phyloP scores from a whole-genome alignment of 768 basidiomycete genomes.

The Cubamyces lactineus region DNA sequence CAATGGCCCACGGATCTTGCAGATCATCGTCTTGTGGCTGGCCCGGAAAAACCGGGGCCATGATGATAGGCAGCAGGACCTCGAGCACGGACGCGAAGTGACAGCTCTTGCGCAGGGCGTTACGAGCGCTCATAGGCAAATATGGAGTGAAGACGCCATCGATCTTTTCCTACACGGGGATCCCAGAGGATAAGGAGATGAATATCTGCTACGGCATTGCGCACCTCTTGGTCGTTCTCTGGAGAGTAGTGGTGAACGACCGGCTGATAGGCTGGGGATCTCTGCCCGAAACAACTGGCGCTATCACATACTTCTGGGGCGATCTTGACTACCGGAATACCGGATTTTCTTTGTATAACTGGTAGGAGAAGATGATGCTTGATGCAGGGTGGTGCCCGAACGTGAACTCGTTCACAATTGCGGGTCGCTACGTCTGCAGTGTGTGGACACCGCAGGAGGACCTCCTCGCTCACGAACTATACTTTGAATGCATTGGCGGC shows the following conservation, averaged over 20 bases:
- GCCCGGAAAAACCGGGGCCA: neutral
- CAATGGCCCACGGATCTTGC: neutral
- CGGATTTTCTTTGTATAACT: neutral
- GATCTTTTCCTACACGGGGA: neutral
- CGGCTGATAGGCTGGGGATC: neutral
- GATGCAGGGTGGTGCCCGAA: neutral
- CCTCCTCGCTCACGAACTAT: neutral
- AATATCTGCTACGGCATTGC: neutral
- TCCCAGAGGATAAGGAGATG: neutral
- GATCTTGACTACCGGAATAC: neutral
- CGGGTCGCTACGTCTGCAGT: neutral
- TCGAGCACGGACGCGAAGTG: neutral
- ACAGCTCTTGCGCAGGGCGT: neutral
- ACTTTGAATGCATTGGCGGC: neutral
- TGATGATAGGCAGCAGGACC: neutral
- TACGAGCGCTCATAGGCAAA: neutral
- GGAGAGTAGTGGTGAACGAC: neutral
- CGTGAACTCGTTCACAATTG: neutral
- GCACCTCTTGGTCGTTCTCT: neutral
- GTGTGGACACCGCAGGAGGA: conserved; percentile 10
- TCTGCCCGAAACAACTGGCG: neutral
- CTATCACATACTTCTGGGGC: too few species aligned
- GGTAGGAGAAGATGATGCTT: neutral
- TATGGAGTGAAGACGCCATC: neutral
- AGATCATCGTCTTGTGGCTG: neutral